Evolutionary conservation across 192 early-diverging fungal species (phyloP).

Genomic region (Coemansia sp.): DNA sequence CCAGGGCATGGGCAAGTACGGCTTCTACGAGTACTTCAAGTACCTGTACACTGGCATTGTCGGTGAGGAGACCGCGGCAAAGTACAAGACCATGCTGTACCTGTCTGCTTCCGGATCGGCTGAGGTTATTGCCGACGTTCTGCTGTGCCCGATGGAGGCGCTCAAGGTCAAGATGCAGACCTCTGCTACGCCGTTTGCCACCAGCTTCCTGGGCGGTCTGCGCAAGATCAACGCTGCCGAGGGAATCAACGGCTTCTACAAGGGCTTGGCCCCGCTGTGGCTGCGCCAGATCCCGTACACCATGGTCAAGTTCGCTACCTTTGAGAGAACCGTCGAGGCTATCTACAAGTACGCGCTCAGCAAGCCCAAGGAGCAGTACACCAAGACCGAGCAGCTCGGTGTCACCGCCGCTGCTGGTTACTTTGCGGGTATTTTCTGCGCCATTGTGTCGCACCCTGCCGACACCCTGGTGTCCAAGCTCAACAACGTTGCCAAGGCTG

Average conservation of each 20-base stretch:
- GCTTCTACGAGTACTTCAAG: constrained; percentile 90
- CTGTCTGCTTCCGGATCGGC: constrained; percentile 73
- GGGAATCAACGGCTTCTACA: constrained; percentile 69
- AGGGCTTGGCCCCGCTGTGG: constrained; percentile 73
- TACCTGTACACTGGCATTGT: constrained; percentile 61
- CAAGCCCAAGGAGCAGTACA: constrained; percentile 68
- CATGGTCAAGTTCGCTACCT: constrained; percentile 82
- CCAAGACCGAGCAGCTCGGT: constrained; percentile 68
- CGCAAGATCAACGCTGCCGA: constrained; percentile 58
- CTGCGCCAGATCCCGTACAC: constrained; percentile 82
- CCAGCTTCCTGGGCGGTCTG: constrained; percentile 62
- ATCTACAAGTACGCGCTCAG: constrained; percentile 62
- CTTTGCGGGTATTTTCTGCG: constrained; percentile 84
- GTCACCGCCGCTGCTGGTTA: constrained; percentile 83
- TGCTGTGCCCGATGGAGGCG: constrained; percentile 83
- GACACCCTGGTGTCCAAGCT: constrained; percentile 77
- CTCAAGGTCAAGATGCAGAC: constrained; percentile 87
- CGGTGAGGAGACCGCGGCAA: constrained; percentile 67
- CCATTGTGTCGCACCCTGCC: constrained; percentile 87
- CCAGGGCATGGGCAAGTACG: constrained; percentile 87
- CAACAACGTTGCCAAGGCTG: constrained; percentile 59
- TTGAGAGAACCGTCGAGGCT: constrained; percentile 70
- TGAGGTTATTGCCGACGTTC: constrained; percentile 78
- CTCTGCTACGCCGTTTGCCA: constrained; percentile 71
- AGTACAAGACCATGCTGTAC: constrained; percentile 73